A percentile compares a stretch with the other conserved stretches of the same genome.
phyloP scores from a whole-genome alignment of 352 stramenopile species.

The Phytophthora cactorum region DNA sequence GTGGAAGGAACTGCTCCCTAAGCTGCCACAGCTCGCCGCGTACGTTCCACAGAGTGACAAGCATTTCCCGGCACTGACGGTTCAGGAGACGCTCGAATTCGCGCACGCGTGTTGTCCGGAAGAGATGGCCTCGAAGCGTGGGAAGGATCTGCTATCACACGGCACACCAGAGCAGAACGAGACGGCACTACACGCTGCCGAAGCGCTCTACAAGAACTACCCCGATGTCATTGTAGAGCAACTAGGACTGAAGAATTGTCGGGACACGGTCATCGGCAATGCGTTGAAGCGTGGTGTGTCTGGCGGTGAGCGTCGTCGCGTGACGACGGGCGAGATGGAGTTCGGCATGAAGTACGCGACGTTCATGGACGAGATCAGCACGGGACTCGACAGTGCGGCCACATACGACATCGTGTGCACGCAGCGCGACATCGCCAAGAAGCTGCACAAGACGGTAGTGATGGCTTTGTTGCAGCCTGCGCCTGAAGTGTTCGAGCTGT shows the following conservation, averaged over 20 bases:
- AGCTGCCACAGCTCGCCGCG: conserved; percentile 29
- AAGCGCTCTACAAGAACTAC: conserved; percentile 32
- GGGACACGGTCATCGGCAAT: conserved; percentile 52
- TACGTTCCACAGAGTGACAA: conserved; percentile 37
- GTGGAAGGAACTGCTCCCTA: conserved; percentile 15
- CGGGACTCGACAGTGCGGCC: conserved; percentile 85
- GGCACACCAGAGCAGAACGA: conserved; percentile 25
- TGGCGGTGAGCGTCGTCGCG: conserved; percentile 85
- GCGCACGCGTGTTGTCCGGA: conserved; percentile 29
- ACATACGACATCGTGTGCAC: conserved; percentile 83
- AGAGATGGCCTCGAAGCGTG: conserved; percentile 52
- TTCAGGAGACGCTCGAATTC: conserved; percentile 44
- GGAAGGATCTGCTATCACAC: conserved; percentile 46
- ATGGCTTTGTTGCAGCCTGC: conserved; percentile 58
- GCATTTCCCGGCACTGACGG: conserved; percentile 32
- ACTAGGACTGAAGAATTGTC: conserved; percentile 37
- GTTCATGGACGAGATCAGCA: conserved; percentile 89
- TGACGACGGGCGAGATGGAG: conserved; percentile 88
- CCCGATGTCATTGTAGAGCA: conserved; percentile 32
- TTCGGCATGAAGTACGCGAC: conserved; percentile 78
- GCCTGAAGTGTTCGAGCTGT: conserved; percentile 31
- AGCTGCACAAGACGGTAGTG: conserved; percentile 41
- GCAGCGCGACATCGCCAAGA: conserved; percentile 34
- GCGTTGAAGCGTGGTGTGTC: conserved; percentile 55
- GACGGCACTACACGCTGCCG: conserved; percentile 8